Conservation (phyloP, 306 rosid genomes). For the Lablab purpureus region DNA sequence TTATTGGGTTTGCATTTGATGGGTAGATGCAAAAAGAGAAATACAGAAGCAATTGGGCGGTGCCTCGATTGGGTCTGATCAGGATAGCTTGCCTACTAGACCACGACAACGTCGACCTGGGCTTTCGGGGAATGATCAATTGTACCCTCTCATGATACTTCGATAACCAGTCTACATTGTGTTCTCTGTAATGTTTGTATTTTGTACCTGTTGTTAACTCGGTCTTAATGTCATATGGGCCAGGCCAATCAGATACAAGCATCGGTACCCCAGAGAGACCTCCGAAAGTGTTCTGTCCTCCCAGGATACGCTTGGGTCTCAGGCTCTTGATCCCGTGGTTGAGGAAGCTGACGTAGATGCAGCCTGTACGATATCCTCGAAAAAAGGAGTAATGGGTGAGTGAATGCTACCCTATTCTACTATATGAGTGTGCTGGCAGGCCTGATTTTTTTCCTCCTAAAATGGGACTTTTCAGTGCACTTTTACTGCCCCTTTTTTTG, state of each 20-base stretch:
- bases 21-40: constrained; percentile 79
- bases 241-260: constrained; percentile 73
- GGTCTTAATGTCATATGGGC: constrained; percentile 34
- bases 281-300: constrained; percentile 50
- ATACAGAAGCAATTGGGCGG: constrained; percentile 68
- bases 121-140: constrained; percentile 58
- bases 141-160: constrained; percentile 48
- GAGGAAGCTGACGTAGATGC: constrained; percentile 47
- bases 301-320: constrained; percentile 59
- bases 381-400: constrained; percentile 61
- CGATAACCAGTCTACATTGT: constrained; percentile 24
- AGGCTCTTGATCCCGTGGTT: constrained; percentile 43
- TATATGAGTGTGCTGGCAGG: not conserved
- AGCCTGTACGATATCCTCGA: constrained; percentile 40
- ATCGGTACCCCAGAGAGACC: constrained; percentile 55
- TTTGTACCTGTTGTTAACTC: constrained; percentile 41
- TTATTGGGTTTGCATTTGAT: constrained; percentile 42
- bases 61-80: constrained; percentile 50
- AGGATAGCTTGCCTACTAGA: constrained; percentile 48
- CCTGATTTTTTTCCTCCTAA: not conserved
- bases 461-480: not conserved
- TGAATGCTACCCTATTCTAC: not conserved
- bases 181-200: constrained; percentile 11
- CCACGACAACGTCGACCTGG: constrained; percentile 75
- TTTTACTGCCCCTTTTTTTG: constrained; percentile 4